Conservation (phyloP, 2,329 filamentous ascomycete genomes). For the Fusarium nodosum region DNA sequence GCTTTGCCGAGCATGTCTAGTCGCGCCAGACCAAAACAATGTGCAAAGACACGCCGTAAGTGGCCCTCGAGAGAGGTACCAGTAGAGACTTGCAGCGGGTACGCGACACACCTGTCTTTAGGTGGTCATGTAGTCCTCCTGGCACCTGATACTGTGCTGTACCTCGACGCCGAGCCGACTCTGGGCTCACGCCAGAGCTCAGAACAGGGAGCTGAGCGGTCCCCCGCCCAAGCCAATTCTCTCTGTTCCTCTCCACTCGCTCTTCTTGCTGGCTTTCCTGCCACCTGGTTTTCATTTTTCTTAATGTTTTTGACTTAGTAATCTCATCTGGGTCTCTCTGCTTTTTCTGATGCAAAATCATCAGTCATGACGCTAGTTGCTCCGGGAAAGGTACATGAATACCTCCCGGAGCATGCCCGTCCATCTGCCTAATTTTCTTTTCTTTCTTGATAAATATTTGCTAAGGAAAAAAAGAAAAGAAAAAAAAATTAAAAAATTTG, state of each 20-base stretch:
- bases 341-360: slow-evolving; percentile 7
- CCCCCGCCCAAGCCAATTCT: slow-evolving; percentile 49
- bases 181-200: slow-evolving; percentile 37
- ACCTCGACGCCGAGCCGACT: slow-evolving; percentile 46
- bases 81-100: slow-evolving; percentile 55
- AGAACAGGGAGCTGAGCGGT: slow-evolving; percentile 52
- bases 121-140: slow-evolving; percentile 53
- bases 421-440: not conserved
- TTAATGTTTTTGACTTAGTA: slow-evolving; percentile 25
- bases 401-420: not conserved
- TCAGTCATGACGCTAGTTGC: not conserved
- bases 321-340: not conserved
- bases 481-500: not conserved
- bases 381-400: not conserved
- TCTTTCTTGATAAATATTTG: not conserved
- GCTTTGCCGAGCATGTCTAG: slow-evolving; percentile 48
- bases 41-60: slow-evolving; percentile 46
- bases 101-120: slow-evolving; percentile 55
- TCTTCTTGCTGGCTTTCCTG: slow-evolving; percentile 47
- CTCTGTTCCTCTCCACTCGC: slow-evolving; percentile 49
- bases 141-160: slow-evolving; percentile 57
- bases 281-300: slow-evolving; percentile 36
- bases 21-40: slow-evolving; percentile 49
- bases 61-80: slow-evolving; percentile 51
- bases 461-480: too few species aligned